Conservation (phyloP, 495 filamentous ascomycete genomes). For the Arthonia radiata region DNA sequence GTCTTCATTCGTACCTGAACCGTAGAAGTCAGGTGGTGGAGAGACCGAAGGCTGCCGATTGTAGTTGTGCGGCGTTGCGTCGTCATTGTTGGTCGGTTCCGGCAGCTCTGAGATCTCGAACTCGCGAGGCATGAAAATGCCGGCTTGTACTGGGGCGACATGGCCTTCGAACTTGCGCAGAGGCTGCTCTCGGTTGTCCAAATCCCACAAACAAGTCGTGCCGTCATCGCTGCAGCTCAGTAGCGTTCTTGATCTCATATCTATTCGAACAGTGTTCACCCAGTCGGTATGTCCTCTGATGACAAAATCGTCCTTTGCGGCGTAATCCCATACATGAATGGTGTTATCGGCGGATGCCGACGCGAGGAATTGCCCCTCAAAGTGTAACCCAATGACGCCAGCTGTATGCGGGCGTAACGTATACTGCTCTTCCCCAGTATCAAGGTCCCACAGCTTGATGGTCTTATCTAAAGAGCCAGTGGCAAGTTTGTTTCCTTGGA, state of each 20-base stretch:
- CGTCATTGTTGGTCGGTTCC: constrained; percentile 26
- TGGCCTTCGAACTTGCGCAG: constrained; percentile 75
- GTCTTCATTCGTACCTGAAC: constrained; percentile 26
- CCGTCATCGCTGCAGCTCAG: constrained; percentile 81
- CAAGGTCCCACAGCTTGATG: constrained; percentile 89
- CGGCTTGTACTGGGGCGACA: constrained; percentile 83
- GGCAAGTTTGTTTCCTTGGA: constrained; percentile 76
- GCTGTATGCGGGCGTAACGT: constrained; percentile 52
- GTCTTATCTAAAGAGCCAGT: constrained; percentile 60
- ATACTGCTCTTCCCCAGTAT: constrained; percentile 66
- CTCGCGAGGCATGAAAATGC: constrained; percentile 54
- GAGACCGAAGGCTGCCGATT: constrained; percentile 1
- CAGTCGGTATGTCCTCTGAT: constrained; percentile 74
- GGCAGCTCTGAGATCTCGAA: constrained; percentile 48
- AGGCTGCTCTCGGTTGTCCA: constrained; percentile 55
- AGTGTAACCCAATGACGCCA: constrained; percentile 69
- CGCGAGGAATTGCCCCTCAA: constrained; percentile 56
- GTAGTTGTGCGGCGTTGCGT: constrained; percentile 17
- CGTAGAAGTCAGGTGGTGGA: no score
- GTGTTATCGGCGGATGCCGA: constrained; percentile 74
- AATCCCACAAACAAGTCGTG: constrained; percentile 77
- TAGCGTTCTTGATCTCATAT: constrained; percentile 58
- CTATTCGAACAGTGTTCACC: constrained; percentile 80
- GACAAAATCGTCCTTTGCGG: constrained; percentile 49
- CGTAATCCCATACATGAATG: constrained; percentile 85